Evolutionary conservation across 2,329 filamentous ascomycete genomes (phyloP).

Genomic region (Diaporthe destruens): DNA sequence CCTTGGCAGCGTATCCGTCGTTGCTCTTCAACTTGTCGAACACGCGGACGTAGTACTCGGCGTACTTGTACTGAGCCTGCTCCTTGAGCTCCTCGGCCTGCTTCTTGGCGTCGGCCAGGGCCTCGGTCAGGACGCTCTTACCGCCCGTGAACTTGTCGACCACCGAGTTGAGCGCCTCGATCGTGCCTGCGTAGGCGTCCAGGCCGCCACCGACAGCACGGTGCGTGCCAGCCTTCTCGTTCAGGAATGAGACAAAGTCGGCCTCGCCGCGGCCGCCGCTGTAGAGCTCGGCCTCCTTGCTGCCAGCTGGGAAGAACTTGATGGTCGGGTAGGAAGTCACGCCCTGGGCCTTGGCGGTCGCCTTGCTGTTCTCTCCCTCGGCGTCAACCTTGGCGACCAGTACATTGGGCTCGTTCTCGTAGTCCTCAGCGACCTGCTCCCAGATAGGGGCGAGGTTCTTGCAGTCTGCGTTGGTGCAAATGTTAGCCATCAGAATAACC

Average conservation of each 20-base stretch:
- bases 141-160: constrained; percentile 77
- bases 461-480: constrained; percentile 76
- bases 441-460: constrained; percentile 91
- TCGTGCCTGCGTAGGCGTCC: constrained; percentile 82
- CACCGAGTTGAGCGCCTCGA: constrained; percentile 81
- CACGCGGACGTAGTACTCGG: constrained; percentile 93
- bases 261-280: constrained; percentile 80
- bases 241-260: constrained; percentile 84
- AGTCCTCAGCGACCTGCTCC: constrained; percentile 88
- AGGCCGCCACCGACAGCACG: constrained; percentile 85
- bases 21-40: constrained; percentile 86
- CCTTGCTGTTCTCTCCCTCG: constrained; percentile 87
- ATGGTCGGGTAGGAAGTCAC: constrained; percentile 94
- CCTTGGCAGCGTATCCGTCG: constrained; percentile 85
- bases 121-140: constrained; percentile 71
- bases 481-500: constrained; percentile 37
- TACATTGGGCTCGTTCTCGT: constrained; percentile 80
- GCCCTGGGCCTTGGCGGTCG: constrained; percentile 79
- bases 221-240: constrained; percentile 89
- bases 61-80: constrained; percentile 77
- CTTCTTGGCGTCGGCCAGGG: constrained; percentile 79
- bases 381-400: constrained; percentile 96
- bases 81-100: constrained; percentile 75
- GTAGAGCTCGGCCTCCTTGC: constrained; percentile 79
- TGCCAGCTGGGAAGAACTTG: constrained; percentile 94